Evolutionary conservation across 176 grass and related monocot genomes (phyloP).

Genomic region (Lolium perenne): DNA sequence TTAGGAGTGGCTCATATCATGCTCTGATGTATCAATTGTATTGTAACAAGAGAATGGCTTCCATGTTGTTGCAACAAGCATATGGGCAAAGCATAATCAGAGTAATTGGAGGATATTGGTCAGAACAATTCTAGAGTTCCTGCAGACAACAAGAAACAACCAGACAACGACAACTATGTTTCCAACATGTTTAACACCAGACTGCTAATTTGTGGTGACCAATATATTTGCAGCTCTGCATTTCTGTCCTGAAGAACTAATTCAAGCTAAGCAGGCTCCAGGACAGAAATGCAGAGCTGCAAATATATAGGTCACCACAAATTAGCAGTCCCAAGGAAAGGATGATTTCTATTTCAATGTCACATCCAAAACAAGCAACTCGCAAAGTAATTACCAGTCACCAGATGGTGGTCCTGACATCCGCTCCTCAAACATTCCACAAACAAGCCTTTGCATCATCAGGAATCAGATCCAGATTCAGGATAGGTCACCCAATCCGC

Average conservation of each 20-base stretch:
- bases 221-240: too few relatives aligned
- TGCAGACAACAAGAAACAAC: background rate
- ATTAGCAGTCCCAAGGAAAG: conserved; percentile 2
- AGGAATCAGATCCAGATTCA: conserved; percentile 65
- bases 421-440: conserved; percentile 34
- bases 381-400: background rate
- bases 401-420: conserved; percentile 23
- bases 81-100: background rate
- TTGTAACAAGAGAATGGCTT: background rate
- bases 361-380: conserved; percentile 12
- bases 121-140: background rate
- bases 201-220: too few relatives aligned
- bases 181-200: background rate
- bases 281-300: background rate
- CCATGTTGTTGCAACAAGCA: background rate
- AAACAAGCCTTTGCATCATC: conserved; percentile 22
- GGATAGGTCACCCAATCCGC: background rate
- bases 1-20: background rate
- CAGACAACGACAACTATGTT: background rate
- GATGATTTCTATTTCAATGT: background rate
- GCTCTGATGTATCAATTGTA: background rate
- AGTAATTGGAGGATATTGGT: background rate
- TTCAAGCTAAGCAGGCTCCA: background rate
- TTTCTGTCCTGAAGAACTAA: background rate
- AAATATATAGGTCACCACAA: background rate